Conservation (phyloP, 1,139 yeast species). For the Candida dubliniensis region DNA sequence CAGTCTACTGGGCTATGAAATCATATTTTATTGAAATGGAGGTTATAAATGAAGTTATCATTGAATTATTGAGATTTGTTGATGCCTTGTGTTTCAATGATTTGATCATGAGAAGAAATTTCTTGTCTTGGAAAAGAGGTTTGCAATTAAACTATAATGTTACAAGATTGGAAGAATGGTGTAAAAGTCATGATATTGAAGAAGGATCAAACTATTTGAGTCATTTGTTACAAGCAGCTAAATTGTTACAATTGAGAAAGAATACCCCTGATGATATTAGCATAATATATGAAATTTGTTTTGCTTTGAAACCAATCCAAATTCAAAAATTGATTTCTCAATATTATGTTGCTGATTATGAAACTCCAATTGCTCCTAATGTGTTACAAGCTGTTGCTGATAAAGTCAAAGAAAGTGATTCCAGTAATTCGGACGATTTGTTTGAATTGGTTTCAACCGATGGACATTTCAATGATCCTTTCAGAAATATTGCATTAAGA, state of each 20-base stretch:
- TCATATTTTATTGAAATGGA: constrained; percentile 84
- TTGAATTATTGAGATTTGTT: constrained; percentile 80
- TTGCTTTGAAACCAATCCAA: constrained; percentile 90
- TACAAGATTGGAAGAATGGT: constrained; percentile 97
- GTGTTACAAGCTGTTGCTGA: constrained; percentile 84
- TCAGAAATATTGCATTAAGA: constrained; percentile 81
- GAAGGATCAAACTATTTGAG: constrained; percentile 88
- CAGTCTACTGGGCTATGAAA: constrained; percentile 92
- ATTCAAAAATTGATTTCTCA: constrained; percentile 88
- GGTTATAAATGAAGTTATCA: constrained; percentile 81
- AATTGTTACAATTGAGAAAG: constrained; percentile 87
- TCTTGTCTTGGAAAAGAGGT: constrained; percentile 97
- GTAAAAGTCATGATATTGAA: constrained; percentile 89
- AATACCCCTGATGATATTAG: constrained; percentile 88
- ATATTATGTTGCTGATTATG: constrained; percentile 92
- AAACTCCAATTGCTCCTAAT: constrained; percentile 85
- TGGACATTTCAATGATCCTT: constrained; percentile 87
- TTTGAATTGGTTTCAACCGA: constrained; percentile 69
- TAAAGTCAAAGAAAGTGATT: constrained; percentile 67
- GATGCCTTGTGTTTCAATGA: constrained; percentile 97
- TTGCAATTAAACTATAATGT: constrained; percentile 94
- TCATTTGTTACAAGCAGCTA: constrained; percentile 92
- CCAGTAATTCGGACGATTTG: constrained; percentile 60
- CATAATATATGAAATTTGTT: constrained; percentile 91
- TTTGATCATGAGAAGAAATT: constrained; percentile 90